Percentiles rank a stretch among this genome's conserved stretches.
Conservation (phyloP, 2,329 filamentous ascomycete species). For the Calonectria montana region DNA sequence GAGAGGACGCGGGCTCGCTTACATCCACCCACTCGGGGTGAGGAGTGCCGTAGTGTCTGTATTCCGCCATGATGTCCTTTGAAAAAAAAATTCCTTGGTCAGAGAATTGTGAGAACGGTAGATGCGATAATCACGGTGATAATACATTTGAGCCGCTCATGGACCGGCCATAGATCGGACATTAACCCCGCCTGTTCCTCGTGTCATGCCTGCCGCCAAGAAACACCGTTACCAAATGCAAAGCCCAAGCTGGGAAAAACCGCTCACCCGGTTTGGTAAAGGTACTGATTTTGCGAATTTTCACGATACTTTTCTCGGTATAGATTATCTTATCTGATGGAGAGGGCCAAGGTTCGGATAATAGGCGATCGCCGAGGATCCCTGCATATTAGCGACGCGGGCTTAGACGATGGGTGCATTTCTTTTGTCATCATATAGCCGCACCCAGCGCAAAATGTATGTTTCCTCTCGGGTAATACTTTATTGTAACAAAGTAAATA, state of each 20-base stretch:
- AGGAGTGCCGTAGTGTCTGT: constrained; percentile 21
- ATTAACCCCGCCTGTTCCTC: background rate
- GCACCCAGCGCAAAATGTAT: background rate
- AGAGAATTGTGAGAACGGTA: background rate
- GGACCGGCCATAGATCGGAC: constrained; percentile 5
- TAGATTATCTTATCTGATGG: constrained; percentile 37
- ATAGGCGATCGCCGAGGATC: background rate
- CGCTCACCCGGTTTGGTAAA: background rate
- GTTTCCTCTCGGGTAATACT: background rate
- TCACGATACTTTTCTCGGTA: background rate
- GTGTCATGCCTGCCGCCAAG: background rate
- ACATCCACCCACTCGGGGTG: constrained; percentile 28
- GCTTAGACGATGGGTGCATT: background rate
- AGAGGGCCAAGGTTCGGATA: background rate
- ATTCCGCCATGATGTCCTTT: constrained; percentile 26
- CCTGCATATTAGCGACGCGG: background rate
- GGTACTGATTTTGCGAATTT: background rate
- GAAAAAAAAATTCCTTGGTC: no score
- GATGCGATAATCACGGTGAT: background rate
- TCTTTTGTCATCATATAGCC: background rate
- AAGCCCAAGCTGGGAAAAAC: background rate
- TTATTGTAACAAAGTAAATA: background rate
- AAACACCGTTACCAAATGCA: background rate
- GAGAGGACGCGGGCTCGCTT: background rate
- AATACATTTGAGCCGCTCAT: background rate